Conservation (phyloP, 805 yeast genomes). For the Candida multigemmis region DNA sequence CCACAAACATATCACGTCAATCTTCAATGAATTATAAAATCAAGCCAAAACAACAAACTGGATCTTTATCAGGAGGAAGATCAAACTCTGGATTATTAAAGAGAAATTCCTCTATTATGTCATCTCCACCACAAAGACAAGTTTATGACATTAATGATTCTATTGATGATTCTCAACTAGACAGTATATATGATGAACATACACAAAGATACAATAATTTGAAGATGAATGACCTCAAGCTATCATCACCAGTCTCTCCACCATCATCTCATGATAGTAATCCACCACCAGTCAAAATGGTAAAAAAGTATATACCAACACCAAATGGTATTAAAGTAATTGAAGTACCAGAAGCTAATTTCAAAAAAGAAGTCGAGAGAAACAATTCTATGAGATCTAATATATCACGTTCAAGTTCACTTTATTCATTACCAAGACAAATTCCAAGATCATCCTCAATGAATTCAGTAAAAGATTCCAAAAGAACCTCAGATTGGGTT, state of each 20-base stretch:
- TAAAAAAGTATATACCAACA: conserved; percentile 67
- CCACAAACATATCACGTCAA: too few species aligned
- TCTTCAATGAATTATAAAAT: too few species aligned
- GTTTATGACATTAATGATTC: too few species aligned
- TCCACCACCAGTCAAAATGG: conserved; percentile 26
- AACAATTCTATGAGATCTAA: conserved; percentile 27
- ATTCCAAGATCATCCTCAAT: conserved; percentile 14
- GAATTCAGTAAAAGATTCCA: conserved; percentile 4
- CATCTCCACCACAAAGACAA: too few species aligned
- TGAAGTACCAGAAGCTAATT: conserved; percentile 51
- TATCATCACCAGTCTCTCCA: conserved; percentile 1
- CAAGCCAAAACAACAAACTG: too few species aligned
- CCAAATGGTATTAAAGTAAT: conserved; percentile 60
- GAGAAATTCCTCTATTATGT: too few species aligned
- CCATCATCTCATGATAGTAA: conserved; percentile 3
- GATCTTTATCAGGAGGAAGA: too few species aligned
- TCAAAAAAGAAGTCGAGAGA: conserved; percentile 28
- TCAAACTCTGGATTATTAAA: too few species aligned
- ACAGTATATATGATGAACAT: conserved; percentile 1
- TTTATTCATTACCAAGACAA: conserved; percentile 6
- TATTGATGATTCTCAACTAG: conserved; percentile 1
- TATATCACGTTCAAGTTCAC: conserved; percentile 15
- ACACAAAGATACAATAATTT: neutral
- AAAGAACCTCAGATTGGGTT: conserved; percentile 2
- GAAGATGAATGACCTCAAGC: neutral